phyloP scores from a whole-genome alignment of 345 rosid genomes.

The Luvunga scandens region DNA sequence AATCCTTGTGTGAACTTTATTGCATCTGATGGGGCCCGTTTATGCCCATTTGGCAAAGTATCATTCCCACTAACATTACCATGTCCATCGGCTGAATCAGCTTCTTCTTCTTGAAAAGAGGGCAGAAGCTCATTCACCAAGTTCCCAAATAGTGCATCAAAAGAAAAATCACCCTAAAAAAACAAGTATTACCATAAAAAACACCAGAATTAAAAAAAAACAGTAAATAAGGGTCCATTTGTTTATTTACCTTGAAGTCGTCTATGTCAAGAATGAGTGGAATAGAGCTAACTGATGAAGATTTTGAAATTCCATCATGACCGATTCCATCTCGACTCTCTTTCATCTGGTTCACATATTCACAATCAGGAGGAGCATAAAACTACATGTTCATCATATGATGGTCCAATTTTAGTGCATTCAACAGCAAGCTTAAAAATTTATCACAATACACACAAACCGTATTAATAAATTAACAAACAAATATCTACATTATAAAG shows the following conservation, averaged over 20 bases:
- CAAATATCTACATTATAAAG: background rate
- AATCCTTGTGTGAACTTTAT: slow-evolving; percentile 46
- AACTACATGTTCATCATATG: background rate
- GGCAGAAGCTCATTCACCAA: slow-evolving; percentile 84
- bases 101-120: slow-evolving; percentile 79
- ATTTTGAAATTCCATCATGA: slow-evolving; percentile 42
- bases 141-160: slow-evolving; percentile 92
- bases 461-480: background rate
- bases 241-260: slow-evolving; percentile 78
- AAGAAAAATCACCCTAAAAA: slow-evolving; percentile 99
- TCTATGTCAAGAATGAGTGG: slow-evolving; percentile 85
- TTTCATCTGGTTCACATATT: slow-evolving; percentile 52
- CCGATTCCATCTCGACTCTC: slow-evolving; percentile 48
- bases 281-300: slow-evolving; percentile 54
- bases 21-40: slow-evolving; percentile 56
- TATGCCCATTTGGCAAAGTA: slow-evolving; percentile 66
- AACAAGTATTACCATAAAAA: background rate
- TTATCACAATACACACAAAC: background rate
- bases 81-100: slow-evolving; percentile 62
- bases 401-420: background rate
- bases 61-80: slow-evolving; percentile 55
- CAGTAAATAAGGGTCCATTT: background rate
- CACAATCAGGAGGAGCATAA: slow-evolving; percentile 7
- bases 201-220: background rate
- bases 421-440: background rate